These are phyloP conservation scores for Mycosphaerelloides madeirae DNA, from an alignment of 2,329 filamentous ascomycete genomes.

Conservation along the genomic window DNA sequence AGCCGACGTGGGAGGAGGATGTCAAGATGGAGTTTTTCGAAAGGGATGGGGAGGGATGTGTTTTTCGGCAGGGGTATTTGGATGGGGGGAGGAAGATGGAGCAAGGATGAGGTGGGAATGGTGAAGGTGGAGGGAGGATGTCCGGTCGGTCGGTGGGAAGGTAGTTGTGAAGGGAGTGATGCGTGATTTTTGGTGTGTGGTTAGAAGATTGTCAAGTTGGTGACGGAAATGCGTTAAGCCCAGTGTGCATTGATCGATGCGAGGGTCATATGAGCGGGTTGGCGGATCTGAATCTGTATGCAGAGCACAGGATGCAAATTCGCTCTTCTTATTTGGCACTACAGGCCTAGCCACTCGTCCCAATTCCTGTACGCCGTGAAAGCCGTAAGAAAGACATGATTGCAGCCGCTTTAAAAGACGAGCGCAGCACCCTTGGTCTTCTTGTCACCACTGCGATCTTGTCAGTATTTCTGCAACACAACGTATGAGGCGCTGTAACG, in stretches of 20 bases:
- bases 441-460: conserved; percentile 85
- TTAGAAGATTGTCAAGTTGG: no score
- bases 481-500: conserved; percentile 37
- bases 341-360: conserved; percentile 20
- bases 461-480: conserved; percentile 11
- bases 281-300: background rate
- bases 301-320: conserved; percentile 8
- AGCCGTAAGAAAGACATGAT: conserved; percentile 28
- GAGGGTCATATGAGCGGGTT: no score
- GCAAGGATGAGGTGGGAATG: no score
- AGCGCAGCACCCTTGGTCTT: conserved; percentile 99
- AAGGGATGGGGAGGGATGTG: conserved; percentile 13
- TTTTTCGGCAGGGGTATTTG: conserved; percentile 14
- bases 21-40: conserved; percentile 19
- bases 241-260: no score
- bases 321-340: conserved; percentile 13
- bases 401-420: conserved; percentile 78
- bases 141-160: background rate
- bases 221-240: no score
- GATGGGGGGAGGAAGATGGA: conserved; percentile 12
- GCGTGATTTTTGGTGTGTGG: no score
- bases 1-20: conserved; percentile 16
- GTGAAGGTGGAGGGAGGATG: background rate
- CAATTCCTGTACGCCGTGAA: conserved; percentile 23
- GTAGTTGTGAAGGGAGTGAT: background rate